Conservation (phyloP, 2,329 filamentous ascomycete species). For the Fusarium annulatum region DNA sequence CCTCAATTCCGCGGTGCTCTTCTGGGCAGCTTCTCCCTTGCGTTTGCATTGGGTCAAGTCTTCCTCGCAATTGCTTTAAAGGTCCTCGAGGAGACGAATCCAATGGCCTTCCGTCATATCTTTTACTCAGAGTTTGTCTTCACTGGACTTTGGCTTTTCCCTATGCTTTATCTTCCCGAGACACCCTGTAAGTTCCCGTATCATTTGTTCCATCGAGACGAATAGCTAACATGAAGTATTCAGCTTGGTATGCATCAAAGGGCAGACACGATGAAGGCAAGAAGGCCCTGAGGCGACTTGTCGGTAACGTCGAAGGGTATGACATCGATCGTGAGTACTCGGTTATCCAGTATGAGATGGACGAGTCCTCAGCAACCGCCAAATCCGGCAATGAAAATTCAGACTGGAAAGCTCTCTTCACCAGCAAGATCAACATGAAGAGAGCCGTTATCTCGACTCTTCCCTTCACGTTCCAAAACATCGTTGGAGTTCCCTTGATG, state of each 20-base stretch:
- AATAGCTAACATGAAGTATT: not conserved
- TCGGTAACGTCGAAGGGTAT: not conserved
- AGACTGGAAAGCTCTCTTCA: not conserved
- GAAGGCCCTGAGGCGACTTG: not conserved
- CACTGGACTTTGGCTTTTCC: not conserved
- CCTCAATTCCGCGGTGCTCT: constrained; percentile 11
- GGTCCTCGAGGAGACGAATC: not conserved
- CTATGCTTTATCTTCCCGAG: not conserved
- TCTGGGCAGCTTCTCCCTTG: constrained; percentile 9
- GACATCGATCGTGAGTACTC: not conserved
- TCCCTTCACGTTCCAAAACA: not conserved
- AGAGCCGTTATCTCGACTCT: not conserved
- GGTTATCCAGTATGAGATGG: not conserved
- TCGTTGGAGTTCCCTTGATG: not conserved
- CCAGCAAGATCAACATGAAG: not conserved
- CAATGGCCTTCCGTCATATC: not conserved
- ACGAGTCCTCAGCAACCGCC: not conserved
- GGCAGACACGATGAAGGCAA: not conserved
- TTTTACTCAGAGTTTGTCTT: not conserved
- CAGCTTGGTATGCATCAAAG: not conserved
- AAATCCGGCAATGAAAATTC: not conserved
- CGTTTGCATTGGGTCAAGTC: not conserved
- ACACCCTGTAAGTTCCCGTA: not conserved
- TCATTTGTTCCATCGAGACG: too few species aligned
- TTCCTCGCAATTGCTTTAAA: not conserved